Percentiles rank a stretch among this genome's conserved stretches.
Conservation (phyloP, 139 green algal species). For the Raphidocelis subcapitata region DNA sequence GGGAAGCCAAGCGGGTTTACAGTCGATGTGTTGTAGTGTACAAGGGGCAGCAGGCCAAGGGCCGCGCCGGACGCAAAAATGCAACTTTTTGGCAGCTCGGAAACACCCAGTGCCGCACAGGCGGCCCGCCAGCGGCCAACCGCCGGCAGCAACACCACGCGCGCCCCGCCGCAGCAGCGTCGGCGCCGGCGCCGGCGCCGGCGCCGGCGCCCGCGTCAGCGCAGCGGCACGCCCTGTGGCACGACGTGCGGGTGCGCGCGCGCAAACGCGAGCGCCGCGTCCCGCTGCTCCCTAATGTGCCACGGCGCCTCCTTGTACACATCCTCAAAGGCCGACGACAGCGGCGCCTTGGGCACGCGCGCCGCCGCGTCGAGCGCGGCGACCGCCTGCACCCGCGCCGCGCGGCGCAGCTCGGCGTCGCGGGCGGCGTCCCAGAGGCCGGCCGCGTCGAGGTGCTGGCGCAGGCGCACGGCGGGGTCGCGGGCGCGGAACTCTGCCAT, state of each 20-base stretch:
- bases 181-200: no score
- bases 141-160: no score
- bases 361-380: slow-evolving; percentile 21
- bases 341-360: slow-evolving; percentile 61
- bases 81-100: no score
- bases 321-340: slow-evolving; percentile 74
- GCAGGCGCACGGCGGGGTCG: slow-evolving; percentile 83
- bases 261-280: slow-evolving; percentile 47
- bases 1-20: no score
- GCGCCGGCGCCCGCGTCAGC: no score
- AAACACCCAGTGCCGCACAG: no score
- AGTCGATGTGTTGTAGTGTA: no score
- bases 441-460: slow-evolving; percentile 52
- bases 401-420: slow-evolving; percentile 48
- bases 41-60: no score
- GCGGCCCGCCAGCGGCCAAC: no score
- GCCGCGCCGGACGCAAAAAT: no score
- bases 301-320: slow-evolving; percentile 77
- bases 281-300: slow-evolving; percentile 66
- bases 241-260: slow-evolving; percentile 48
- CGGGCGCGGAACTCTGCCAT: slow-evolving; percentile 75
- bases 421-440: slow-evolving; percentile 72
- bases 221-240: slow-evolving; percentile 45
- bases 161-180: no score
- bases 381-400: slow-evolving; percentile 46